Evolutionary conservation across 441 rosid genomes (phyloP), one percentile per base, ranked within the genome.

Genomic region (Pelargonium myrrhifolium): DNA sequence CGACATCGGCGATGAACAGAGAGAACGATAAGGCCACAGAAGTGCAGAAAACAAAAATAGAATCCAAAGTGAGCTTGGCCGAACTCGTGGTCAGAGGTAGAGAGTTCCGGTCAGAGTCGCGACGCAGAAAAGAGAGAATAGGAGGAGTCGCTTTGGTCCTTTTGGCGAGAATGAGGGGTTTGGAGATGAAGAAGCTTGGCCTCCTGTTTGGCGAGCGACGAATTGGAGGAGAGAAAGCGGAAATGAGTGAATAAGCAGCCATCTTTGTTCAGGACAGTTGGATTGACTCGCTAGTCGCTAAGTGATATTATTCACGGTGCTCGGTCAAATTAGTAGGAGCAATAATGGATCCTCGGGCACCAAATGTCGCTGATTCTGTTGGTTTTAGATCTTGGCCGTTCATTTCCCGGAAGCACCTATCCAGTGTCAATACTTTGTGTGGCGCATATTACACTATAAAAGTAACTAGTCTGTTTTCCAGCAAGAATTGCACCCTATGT

Each of bases 11-110:
- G 22, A 87, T 42, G 51, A 87, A 78, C 0, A 93, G 77, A 9
- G 87, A 82, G 56, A 90, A 76, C 9, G 97, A 93, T 3, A 93
- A 59, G 49, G 88, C 87, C 31, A 86, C 73, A 21, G 98, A 93
- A 72, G 90, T 76, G 74, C 88, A 93, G 62, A 89, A 71, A 28
- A 90, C 69, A 43, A 93, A 72, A 28, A 90, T 71, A 47, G 89
- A 86, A 58, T 86, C 91, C 6, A 85, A 42, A 61, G 79, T 8
- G 22, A 53, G 59, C 59, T 17, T 51, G 58, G 58, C 18, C 22
- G 10, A 17, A 21, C 59, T 53, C 59, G 59, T 18, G 59, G 9
- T 17, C 59, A 21, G 59, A 53, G 9, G 11, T 1, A 17, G 9
- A 17, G 20, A 17, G 59, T 2, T 53, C 59, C 59, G 24, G 59